A percentile compares a stretch with the other conserved stretches of the same genome.
These are phyloP conservation scores for Alternaria alternata DNA, from an alignment of 2,329 filamentous ascomycete species.

Conservation along the genomic window DNA sequence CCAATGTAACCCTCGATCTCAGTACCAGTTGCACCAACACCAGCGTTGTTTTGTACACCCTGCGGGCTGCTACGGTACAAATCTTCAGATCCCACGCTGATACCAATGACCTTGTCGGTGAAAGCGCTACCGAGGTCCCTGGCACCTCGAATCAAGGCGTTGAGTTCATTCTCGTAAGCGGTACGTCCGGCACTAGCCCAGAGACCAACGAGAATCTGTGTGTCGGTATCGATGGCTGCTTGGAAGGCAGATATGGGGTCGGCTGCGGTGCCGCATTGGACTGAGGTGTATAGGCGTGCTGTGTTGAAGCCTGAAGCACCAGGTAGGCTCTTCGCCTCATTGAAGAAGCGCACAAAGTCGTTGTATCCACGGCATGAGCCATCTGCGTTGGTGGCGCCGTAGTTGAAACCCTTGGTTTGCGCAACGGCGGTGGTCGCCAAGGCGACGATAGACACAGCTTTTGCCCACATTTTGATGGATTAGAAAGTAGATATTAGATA, in stretches of 20 bases:
- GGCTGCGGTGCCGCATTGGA: slow-evolving; percentile 71
- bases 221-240: slow-evolving; percentile 81
- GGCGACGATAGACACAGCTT: slow-evolving; percentile 24
- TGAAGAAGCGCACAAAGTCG: slow-evolving; percentile 76
- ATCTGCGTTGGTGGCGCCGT: slow-evolving; percentile 68
- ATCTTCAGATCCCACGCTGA: slow-evolving; percentile 86
- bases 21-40: slow-evolving; percentile 68
- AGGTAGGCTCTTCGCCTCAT: slow-evolving; percentile 67
- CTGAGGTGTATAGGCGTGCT: slow-evolving; percentile 75
- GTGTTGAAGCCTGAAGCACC: slow-evolving; percentile 72
- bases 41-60: slow-evolving; percentile 68
- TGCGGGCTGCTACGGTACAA: slow-evolving; percentile 66
- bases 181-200: slow-evolving; percentile 76
- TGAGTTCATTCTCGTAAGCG: slow-evolving; percentile 74
- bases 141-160: slow-evolving; percentile 74
- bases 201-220: slow-evolving; percentile 78
- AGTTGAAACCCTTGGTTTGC: slow-evolving; percentile 71
- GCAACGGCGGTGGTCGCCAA: slow-evolving; percentile 35
- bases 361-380: slow-evolving; percentile 66
- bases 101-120: slow-evolving; percentile 73
- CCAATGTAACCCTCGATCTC: slow-evolving; percentile 73
- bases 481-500: background rate
- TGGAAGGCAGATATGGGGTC: slow-evolving; percentile 54
- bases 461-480: slow-evolving; percentile 21
- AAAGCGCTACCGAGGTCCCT: slow-evolving; percentile 71